A percentile compares a stretch with the other conserved stretches of the same genome.
Conservation (phyloP, 192 early-diverging fungal genomes). For the Entophlyctis luteolus region DNA sequence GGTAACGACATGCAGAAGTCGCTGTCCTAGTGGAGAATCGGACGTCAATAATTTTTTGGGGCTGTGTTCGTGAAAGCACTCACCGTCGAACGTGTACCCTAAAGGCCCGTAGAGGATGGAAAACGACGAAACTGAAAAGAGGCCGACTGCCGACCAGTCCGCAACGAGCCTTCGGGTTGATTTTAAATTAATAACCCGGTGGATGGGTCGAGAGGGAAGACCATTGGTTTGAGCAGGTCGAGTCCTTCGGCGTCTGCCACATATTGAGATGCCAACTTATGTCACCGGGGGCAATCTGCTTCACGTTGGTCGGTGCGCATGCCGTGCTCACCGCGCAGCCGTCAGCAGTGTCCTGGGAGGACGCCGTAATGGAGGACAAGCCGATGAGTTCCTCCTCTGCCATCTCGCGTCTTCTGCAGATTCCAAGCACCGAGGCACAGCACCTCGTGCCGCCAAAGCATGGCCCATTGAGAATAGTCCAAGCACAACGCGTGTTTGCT, state of each 20-base stretch:
- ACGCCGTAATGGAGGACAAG: neutral
- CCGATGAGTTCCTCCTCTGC: conserved; percentile 7
- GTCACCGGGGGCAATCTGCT: neutral
- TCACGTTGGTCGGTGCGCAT: neutral
- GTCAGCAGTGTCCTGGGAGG: neutral
- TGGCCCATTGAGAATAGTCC: too few species aligned
- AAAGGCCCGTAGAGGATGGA: neutral
- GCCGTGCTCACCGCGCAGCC: neutral
- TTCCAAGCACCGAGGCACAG: too few species aligned
- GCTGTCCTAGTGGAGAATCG: neutral
- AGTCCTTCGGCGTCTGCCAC: conserved; percentile 11
- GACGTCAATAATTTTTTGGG: neutral
- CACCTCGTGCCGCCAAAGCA: too few species aligned
- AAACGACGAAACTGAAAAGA: neutral
- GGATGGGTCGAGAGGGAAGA: neutral
- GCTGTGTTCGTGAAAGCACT: neutral
- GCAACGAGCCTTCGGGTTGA: neutral
- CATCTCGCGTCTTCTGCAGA: too few species aligned
- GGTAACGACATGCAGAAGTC: neutral
- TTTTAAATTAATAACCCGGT: neutral
- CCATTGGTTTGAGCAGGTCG: neutral
- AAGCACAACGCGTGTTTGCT: too few species aligned
- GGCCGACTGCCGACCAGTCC: neutral
- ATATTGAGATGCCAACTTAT: neutral
- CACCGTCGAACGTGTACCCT: neutral